Percentiles rank a stretch among this genome's conserved stretches.
Conservation (phyloP, 192 early-diverging fungal species). For the Entomortierella beljakovae region DNA sequence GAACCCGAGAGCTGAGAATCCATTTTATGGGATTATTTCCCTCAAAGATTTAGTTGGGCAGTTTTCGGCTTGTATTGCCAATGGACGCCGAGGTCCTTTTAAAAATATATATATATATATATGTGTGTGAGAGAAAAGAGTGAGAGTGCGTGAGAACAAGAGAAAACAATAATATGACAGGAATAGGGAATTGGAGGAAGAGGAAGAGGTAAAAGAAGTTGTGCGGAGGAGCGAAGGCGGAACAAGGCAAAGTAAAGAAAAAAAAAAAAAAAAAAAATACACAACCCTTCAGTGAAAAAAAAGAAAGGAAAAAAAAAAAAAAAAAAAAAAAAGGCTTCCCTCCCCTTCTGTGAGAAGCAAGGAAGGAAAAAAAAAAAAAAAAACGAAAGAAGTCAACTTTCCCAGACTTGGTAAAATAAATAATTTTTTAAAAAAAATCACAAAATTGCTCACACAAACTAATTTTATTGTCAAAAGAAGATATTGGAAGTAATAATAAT, state of each 20-base stretch:
- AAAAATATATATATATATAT: not conserved
- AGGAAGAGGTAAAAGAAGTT: not conserved
- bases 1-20: conserved; percentile 24
- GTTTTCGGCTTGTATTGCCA: not conserved
- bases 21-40: not conserved
- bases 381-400: too few species aligned
- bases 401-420: too few species aligned
- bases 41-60: not conserved
- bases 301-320: not conserved
- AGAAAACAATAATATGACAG: too few species aligned
- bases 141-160: not conserved
- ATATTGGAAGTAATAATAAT: too few species aligned
- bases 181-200: not conserved
- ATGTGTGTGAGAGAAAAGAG: not conserved
- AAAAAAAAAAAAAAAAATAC: not conserved
- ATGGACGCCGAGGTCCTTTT: not conserved
- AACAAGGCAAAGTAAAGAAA: not conserved
- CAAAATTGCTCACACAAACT: too few species aligned
- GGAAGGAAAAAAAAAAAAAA: not conserved
- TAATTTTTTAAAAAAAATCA: too few species aligned
- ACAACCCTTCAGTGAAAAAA: not conserved
- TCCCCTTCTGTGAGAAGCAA: not conserved
- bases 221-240: not conserved
- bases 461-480: too few species aligned
- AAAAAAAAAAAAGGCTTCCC: not conserved